Base-by-base conservation (phyloP, 306 rosid genomes). In the Acacia confusa region DNA sequence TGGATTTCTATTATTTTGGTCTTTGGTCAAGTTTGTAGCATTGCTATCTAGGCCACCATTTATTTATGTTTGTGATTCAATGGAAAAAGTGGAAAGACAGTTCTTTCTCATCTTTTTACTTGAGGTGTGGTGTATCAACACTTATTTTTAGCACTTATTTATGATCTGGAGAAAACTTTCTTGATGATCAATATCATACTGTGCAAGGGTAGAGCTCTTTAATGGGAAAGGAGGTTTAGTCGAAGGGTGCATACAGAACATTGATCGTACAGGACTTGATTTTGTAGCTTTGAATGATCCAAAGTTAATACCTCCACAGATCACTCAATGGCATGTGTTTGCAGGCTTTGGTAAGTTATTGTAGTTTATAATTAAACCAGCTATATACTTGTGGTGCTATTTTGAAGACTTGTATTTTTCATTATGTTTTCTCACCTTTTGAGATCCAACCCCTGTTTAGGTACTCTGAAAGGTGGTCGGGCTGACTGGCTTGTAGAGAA, bases 401-500 rank as follows among this genome's bases (percentile, higher is more conserved):
- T 84, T 78, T 74, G 57, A 64, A 67, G 77, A 9, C 36, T 60
- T 13, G 24, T 24, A 63, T 8, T 77, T 79, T 77, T 6, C 57
- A 45, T 12, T 48, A 52, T 27, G n/a, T 28, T 34, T 27, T 76
- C 78, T 86, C 65, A 76, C 76, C 58, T 28, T 20, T 83, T 76
- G 57, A 41, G 81, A 82, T 55, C 61, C 78, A 15, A 60, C 57
- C 32, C 41, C 25, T 79, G 60, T 84, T 77, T 84, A 95, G 97
- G 99, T 79, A 88, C 97, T 84, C 81, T 95, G 44, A 95, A 95
- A 89, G 97, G 97, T 40, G 97, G 97, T 53, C 97, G 97, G 72
- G 91, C 94, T 67, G 99, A 93, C 74, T 95, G 99, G 97, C 97
- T 95, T 66, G 88, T 93, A 71, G 99, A 95, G 92, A 95, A 95